phyloP scores from a whole-genome alignment of 768 basidiomycete genomes.

The Holtermannia corniformis region DNA sequence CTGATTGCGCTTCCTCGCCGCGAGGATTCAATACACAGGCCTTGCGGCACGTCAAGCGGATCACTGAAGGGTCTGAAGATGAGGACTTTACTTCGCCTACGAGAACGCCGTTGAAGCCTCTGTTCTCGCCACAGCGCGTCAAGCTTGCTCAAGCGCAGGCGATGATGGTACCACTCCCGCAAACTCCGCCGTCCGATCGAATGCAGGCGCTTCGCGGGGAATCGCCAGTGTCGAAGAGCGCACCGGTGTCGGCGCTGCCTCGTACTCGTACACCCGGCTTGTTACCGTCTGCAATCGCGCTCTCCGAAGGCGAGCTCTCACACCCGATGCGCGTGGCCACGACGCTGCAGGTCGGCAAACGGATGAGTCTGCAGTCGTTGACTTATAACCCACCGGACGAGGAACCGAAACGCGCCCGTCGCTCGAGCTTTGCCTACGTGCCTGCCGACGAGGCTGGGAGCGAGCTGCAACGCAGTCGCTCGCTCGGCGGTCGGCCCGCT shows the following conservation, averaged over 20 bases:
- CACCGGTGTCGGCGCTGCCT: not conserved
- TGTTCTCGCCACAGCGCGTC: no score
- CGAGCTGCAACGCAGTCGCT: not conserved
- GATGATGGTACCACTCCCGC: no score
- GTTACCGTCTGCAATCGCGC: not conserved
- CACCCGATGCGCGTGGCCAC: no score
- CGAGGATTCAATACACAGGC: not conserved
- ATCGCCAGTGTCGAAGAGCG: not conserved
- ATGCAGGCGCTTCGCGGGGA: no score
- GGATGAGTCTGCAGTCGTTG: not conserved
- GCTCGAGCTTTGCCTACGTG: no score
- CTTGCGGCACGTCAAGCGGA: constrained; percentile 18
- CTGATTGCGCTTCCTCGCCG: not conserved
- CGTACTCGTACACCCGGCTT: not conserved
- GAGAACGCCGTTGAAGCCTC: no score
- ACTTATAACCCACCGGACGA: not conserved
- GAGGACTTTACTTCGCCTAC: no score
- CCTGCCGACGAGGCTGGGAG: not conserved
- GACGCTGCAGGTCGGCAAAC: not conserved
- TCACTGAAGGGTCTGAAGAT: constrained; percentile 27
- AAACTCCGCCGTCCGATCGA: no score
- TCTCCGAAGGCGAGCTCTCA: no score
- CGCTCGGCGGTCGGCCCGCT: not conserved
- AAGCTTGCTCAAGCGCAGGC: no score
- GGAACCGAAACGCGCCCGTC: no score